phyloP scores from a whole-genome alignment of 208 protist species.

The Acanthamoeba divionensis region DNA sequence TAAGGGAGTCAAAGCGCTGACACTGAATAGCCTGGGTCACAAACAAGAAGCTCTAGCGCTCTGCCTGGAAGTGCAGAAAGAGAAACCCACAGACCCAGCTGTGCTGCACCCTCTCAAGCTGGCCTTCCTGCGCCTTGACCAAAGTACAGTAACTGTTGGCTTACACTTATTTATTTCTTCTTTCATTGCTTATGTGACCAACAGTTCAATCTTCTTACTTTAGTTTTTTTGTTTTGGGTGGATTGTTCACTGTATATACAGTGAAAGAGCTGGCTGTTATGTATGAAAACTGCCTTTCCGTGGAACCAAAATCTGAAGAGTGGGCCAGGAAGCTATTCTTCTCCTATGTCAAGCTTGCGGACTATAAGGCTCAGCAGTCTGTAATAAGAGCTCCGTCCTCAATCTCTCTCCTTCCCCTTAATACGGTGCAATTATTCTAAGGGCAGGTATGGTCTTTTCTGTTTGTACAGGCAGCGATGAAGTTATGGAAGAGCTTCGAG shows the following conservation, averaged over 20 bases:
- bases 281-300: background rate
- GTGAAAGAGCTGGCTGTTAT: background rate
- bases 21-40: background rate
- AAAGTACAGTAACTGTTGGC: background rate
- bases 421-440: background rate
- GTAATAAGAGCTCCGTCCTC: background rate
- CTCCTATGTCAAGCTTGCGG: background rate
- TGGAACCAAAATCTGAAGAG: background rate
- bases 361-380: constrained; percentile 26
- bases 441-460: background rate
- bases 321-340: constrained; percentile 16
- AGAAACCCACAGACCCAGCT: background rate
- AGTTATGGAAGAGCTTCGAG: background rate
- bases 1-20: background rate
- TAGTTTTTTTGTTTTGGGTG: background rate
- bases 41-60: constrained; percentile 11
- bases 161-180: background rate
- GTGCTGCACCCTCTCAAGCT: background rate
- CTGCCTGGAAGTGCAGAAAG: background rate
- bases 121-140: background rate
- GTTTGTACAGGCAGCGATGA: background rate
- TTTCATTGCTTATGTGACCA: background rate
- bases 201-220: background rate
- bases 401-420: background rate
- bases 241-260: background rate